Evolutionary conservation across 176 grass and related monocot species (phyloP), one percentile per base, ranked within the genome.

Genomic region (Alopecurus myosuroides): DNA sequence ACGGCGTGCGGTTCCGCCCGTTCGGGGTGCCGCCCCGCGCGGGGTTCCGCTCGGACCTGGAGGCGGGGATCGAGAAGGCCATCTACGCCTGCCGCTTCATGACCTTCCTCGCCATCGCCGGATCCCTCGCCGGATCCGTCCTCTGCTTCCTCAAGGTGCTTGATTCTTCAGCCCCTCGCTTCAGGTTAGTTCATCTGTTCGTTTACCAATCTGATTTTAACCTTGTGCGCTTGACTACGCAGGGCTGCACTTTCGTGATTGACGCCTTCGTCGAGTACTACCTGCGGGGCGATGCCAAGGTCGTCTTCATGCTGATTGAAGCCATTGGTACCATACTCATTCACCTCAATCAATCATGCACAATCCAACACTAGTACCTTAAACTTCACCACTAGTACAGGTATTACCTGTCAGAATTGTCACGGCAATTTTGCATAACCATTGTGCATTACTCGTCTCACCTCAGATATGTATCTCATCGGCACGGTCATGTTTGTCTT

Each of bases 401-500:
- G 34, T 81, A 62, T 29, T 39, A 65, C 41, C 60, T 20, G 29
- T 65, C 9, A 1, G 68, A 58, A 15, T n/a, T 37, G 11, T 11
- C 3, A 22, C 28, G 19, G 17, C 60, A 41, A 8, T 22, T 33
- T 31, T 64, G 40, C 26, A 42, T 51, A 3, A 66, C 74, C 39
- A 37, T 53, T 84, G 57, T 61, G 63, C 63, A 29, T 22, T 77
- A 34, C 29, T 48, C 84, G 68, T 45, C 66, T 39, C 4, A 17
- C 58, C 70, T 86, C 86, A 98, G 97, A 98, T 70, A 77, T 91
- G 70, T 98, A 88, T 86, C 93, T 98, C 61, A 77, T 98, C 10
- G 97, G 93, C 67, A 95, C 91, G 5, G 97, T 94, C 84, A 95
- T 95, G 91, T 91, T 98, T 66, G 93, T 98, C 50, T 90, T 95